These are phyloP conservation scores for Byssochlamys sp. DNA, from an alignment of 2,329 filamentous ascomycete species.

Conservation along the genomic window DNA sequence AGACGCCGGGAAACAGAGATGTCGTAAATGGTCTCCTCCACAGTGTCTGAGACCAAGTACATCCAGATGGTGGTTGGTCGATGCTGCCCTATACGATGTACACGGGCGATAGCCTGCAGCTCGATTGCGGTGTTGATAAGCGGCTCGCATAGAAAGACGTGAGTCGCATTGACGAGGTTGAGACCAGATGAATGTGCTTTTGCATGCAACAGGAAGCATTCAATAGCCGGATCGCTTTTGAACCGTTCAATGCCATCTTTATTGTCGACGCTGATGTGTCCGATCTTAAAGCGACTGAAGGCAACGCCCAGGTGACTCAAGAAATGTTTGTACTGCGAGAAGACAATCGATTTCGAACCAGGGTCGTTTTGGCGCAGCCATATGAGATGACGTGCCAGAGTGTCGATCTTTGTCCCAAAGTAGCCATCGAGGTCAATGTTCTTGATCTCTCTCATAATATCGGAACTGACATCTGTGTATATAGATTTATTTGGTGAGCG, in stretches of 20 bases:
- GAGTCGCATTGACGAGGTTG: conserved; percentile 83
- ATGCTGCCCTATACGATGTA: conserved; percentile 86
- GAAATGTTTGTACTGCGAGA: conserved; percentile 81
- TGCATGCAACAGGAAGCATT: conserved; percentile 83
- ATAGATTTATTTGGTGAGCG: conserved; percentile 44
- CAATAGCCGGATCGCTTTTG: conserved; percentile 60
- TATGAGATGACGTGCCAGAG: conserved; percentile 65
- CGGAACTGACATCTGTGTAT: conserved; percentile 65
- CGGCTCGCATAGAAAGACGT: conserved; percentile 91
- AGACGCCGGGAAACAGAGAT: conserved; percentile 71
- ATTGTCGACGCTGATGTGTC: conserved; percentile 60
- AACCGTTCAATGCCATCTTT: conserved; percentile 64
- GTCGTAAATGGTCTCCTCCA: conserved; percentile 85
- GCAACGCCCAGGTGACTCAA: conserved; percentile 63
- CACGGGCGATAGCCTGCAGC: conserved; percentile 85
- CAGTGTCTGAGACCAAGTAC: conserved; percentile 80
- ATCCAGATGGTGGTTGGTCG: conserved; percentile 88
- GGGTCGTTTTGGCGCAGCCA: conserved; percentile 79
- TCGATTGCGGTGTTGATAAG: conserved; percentile 88
- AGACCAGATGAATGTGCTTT: conserved; percentile 80
- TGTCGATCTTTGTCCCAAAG: conserved; percentile 87
- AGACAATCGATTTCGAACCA: conserved; percentile 84
- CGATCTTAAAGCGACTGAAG: conserved; percentile 62
- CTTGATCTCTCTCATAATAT: conserved; percentile 69
- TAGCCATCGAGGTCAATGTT: conserved; percentile 63